Conservation (phyloP, 139 green algal genomes). For the Chlorella sp. region DNA sequence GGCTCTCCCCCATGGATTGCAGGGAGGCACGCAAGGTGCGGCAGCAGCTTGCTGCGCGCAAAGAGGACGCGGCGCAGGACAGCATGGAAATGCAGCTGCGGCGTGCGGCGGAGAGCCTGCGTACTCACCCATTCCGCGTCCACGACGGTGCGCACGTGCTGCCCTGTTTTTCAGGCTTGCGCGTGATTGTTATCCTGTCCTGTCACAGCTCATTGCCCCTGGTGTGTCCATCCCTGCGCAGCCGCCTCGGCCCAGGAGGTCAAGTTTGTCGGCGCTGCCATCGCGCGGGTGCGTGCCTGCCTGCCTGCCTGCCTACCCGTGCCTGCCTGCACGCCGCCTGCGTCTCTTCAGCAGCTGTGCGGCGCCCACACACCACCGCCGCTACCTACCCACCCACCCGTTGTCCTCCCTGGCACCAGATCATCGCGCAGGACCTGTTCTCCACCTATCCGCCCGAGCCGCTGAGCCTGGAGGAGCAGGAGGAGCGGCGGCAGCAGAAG, state of each 20-base stretch:
- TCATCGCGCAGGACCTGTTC: slow-evolving; percentile 31
- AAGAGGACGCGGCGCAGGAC: background rate
- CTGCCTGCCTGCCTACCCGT: too few relatives aligned
- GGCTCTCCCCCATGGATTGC: background rate
- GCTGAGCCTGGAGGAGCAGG: slow-evolving; percentile 25
- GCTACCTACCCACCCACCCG: background rate
- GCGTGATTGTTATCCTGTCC: too few relatives aligned
- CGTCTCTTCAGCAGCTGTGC: background rate
- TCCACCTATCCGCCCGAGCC: slow-evolving; percentile 25
- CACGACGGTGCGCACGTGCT: too few relatives aligned
- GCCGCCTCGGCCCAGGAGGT: slow-evolving; percentile 4
- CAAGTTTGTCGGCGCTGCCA: slow-evolving; percentile 16
- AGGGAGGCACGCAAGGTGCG: slow-evolving; percentile 18
- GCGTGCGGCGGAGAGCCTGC: slow-evolving; percentile 11
- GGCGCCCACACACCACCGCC: background rate
- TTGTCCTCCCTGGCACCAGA: background rate
- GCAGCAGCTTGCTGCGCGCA: too few relatives aligned
- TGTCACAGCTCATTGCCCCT: too few relatives aligned
- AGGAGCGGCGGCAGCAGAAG: background rate
- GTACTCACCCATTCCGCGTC: slow-evolving; percentile 12
- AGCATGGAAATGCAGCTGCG: slow-evolving; percentile 12
- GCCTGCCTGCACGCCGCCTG: background rate
- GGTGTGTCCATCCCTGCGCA: too few relatives aligned
- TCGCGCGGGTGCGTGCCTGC: slow-evolving; percentile 19
- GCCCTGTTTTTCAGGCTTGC: too few relatives aligned